These are phyloP conservation scores for Filobasidium wieringae DNA, from an alignment of 768 basidiomycete species.

Conservation along the genomic window DNA sequence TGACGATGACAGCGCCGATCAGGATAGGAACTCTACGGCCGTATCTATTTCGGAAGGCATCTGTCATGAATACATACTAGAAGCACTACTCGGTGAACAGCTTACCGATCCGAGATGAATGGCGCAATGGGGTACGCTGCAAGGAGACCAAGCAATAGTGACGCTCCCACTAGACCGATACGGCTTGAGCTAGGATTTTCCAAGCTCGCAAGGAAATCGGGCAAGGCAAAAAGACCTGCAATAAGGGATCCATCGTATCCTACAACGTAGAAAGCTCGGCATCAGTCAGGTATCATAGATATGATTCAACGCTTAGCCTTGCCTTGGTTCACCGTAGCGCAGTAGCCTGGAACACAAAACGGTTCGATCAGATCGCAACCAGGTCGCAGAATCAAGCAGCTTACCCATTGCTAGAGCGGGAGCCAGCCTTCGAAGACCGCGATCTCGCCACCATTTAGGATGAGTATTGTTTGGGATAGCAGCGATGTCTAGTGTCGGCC, in stretches of 20 bases:
- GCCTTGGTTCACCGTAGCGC: neutral
- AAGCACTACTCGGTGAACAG: slow-evolving; percentile 3
- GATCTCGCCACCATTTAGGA: neutral
- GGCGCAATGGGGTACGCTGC: slow-evolving; percentile 20
- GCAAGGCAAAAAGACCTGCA: neutral
- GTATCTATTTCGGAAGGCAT: neutral
- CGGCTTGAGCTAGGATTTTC: slow-evolving; percentile 7
- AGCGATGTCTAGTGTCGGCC: neutral
- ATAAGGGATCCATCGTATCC: slow-evolving; percentile 1
- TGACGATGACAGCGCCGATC: neutral
- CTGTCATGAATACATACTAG: no score
- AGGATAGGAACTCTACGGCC: slow-evolving; percentile 38
- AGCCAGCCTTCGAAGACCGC: neutral
- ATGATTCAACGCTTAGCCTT: no score
- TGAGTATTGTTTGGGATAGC: neutral
- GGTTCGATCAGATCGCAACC: neutral
- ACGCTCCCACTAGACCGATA: slow-evolving; percentile 4
- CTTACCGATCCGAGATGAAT: neutral
- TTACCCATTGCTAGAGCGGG: neutral
- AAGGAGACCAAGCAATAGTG: slow-evolving; percentile 13
- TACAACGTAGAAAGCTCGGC: neutral
- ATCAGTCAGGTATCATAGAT: neutral
- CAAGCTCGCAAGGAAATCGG: neutral
- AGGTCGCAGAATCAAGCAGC: neutral
- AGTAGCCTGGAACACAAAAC: neutral